phyloP scores from a whole-genome alignment of 1,139 yeast genomes.

The Debaryomycetaceae sp. region DNA sequence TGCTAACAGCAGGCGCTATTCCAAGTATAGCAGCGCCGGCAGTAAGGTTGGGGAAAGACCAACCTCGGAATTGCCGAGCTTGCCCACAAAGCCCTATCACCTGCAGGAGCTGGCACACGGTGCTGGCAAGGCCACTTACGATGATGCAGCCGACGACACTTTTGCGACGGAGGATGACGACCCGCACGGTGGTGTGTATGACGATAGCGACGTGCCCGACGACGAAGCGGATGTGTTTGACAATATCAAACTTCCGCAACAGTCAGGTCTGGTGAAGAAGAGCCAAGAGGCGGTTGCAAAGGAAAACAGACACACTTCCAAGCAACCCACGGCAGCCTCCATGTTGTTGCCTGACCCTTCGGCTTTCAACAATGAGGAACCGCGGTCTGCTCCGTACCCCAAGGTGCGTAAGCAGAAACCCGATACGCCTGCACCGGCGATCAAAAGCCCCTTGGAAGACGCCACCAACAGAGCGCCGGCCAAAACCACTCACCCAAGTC shows the following conservation, averaged over 20 bases:
- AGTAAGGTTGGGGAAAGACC: slow-evolving; percentile 27
- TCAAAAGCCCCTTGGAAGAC: slow-evolving; percentile 28
- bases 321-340: slow-evolving; percentile 31
- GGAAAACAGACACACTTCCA: slow-evolving; percentile 12
- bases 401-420: slow-evolving; percentile 22
- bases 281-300: slow-evolving; percentile 11
- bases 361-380: slow-evolving; percentile 5
- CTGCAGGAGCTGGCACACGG: slow-evolving; percentile 4
- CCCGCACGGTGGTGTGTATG: slow-evolving; percentile 14
- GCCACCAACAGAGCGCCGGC: slow-evolving; percentile 21
- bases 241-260: slow-evolving; percentile 41
- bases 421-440: slow-evolving; percentile 18
- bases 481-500: slow-evolving; percentile 8
- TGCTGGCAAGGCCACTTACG: slow-evolving; percentile 6
- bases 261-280: slow-evolving; percentile 11
- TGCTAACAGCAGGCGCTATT: slow-evolving; percentile 17
- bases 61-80: slow-evolving; percentile 28
- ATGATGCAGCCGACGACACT: slow-evolving; percentile 26
- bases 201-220: slow-evolving; percentile 16
- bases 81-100: slow-evolving; percentile 18
- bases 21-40: slow-evolving; percentile 20
- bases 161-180: slow-evolving; percentile 33
- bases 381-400: slow-evolving; percentile 23
- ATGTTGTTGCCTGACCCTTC: slow-evolving; percentile 33
- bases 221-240: slow-evolving; percentile 36